Percentiles rank a stretch among this genome's conserved stretches.
Evolutionary conservation across 495 filamentous ascomycete genomes (phyloP).

Genomic region (Aspergillus nidulans): DNA sequence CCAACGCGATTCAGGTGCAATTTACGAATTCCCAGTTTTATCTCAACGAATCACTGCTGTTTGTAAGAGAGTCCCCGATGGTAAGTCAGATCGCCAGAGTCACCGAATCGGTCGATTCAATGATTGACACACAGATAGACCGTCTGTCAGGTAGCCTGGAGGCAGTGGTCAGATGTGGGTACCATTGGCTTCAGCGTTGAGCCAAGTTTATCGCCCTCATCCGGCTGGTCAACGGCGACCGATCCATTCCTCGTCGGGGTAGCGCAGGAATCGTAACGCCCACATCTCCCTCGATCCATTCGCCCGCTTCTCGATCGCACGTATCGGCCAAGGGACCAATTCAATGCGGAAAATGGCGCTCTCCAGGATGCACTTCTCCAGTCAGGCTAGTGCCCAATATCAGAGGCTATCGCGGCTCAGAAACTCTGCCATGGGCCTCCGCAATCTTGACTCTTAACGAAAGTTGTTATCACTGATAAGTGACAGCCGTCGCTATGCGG

Average conservation of each 20-base stretch:
- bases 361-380: neutral
- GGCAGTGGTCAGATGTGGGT: neutral
- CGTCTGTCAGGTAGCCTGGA: neutral
- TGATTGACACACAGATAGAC: neutral
- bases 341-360: conserved; percentile 11
- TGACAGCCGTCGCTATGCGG: neutral
- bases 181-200: neutral
- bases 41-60: neutral
- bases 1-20: neutral
- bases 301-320: neutral
- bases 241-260: neutral
- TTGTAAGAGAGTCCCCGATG: neutral
- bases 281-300: conserved; percentile 1
- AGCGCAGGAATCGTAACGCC: too few species aligned
- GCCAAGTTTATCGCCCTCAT: conserved; percentile 3
- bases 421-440: conserved; percentile 3
- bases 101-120: neutral
- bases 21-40: neutral
- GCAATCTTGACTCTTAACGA: conserved; percentile 6
- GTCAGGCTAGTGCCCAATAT: neutral
- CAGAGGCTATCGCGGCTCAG: conserved; percentile 12
- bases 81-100: neutral
- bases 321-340: conserved; percentile 1
- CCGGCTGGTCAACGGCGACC: conserved; percentile 5
- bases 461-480: neutral